Evolutionary conservation across 306 rosid species (phyloP).

Genomic region (Cucurbita pepo): DNA sequence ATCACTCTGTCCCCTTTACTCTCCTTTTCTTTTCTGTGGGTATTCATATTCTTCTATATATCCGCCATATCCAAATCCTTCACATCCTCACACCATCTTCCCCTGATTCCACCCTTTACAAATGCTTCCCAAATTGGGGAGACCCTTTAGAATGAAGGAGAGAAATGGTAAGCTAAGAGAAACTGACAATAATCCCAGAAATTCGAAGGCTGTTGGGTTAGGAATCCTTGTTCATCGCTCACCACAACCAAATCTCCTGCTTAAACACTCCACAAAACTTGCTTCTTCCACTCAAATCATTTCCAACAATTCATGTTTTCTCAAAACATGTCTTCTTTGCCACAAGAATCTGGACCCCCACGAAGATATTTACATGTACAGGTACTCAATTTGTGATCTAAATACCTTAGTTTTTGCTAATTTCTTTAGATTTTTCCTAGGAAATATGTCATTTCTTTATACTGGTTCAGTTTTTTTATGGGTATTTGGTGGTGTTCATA

Average conservation of each 20-base stretch:
- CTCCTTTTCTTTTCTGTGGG: not conserved
- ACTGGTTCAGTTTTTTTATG: not conserved
- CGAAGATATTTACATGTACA: conserved; percentile 42
- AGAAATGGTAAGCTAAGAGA: not conserved
- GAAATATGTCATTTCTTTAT: too few relatives aligned
- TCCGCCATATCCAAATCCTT: not conserved
- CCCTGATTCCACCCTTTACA: not conserved
- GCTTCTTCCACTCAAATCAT: not conserved
- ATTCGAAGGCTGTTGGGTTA: conserved; percentile 19
- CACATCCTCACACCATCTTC: not conserved
- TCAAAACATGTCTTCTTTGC: conserved; percentile 31
- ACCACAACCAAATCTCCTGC: conserved; percentile 11
- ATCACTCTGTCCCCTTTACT: not conserved
- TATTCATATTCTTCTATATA: not conserved
- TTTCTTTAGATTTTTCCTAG: too few relatives aligned
- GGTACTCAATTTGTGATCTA: conserved; percentile 12
- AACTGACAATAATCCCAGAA: not conserved
- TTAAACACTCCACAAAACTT: conserved; percentile 12
- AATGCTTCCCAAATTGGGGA: not conserved
- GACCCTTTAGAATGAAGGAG: not conserved
- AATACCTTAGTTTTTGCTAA: not conserved
- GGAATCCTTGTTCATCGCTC: conserved; percentile 18
- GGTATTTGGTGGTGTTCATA: conserved; percentile 1
- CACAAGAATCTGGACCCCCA: conserved; percentile 24
- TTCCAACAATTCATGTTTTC: conserved; percentile 14